These are phyloP conservation scores for Russula virescens DNA, from an alignment of 768 basidiomycete species.

Conservation along the genomic window DNA sequence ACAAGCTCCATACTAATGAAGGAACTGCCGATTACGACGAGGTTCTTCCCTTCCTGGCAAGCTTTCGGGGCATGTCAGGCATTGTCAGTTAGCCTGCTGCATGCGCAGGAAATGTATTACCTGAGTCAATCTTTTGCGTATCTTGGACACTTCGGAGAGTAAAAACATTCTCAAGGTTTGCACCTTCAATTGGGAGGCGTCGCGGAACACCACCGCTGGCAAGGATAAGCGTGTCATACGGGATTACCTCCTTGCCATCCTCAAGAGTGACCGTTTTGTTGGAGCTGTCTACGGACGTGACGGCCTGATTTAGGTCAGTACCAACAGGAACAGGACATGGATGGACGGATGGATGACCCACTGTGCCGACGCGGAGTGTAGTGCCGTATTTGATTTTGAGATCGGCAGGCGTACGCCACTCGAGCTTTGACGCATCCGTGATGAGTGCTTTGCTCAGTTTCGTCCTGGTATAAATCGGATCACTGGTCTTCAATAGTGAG, in stretches of 20 bases:
- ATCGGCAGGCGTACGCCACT: slow-evolving; percentile 65
- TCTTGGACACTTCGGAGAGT: slow-evolving; percentile 69
- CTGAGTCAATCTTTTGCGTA: slow-evolving; percentile 63
- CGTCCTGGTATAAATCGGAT: slow-evolving; percentile 44
- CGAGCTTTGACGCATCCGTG: slow-evolving; percentile 71
- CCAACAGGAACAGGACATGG: slow-evolving; percentile 3
- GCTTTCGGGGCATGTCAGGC: slow-evolving; percentile 33
- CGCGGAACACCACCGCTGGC: slow-evolving; percentile 72
- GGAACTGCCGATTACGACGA: slow-evolving; percentile 81
- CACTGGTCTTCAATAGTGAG: neutral
- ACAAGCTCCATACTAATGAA: slow-evolving; percentile 96
- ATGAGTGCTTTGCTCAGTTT: slow-evolving; percentile 85
- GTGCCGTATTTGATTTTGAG: slow-evolving; percentile 71
- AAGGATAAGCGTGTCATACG: slow-evolving; percentile 75
- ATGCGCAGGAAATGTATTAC: slow-evolving; percentile 33
- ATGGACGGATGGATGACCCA: slow-evolving; percentile 31
- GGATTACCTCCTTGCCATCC: slow-evolving; percentile 49
- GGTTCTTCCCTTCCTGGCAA: slow-evolving; percentile 63
- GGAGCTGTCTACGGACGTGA: slow-evolving; percentile 60
- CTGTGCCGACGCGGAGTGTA: slow-evolving; percentile 54
- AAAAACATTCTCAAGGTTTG: slow-evolving; percentile 67
- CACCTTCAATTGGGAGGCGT: slow-evolving; percentile 70
- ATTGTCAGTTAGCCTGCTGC: neutral
- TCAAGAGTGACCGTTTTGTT: slow-evolving; percentile 60
- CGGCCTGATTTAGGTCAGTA: slow-evolving; percentile 41